Conservation (phyloP, 202 grass and related monocot species). For the Musa balbisiana region DNA sequence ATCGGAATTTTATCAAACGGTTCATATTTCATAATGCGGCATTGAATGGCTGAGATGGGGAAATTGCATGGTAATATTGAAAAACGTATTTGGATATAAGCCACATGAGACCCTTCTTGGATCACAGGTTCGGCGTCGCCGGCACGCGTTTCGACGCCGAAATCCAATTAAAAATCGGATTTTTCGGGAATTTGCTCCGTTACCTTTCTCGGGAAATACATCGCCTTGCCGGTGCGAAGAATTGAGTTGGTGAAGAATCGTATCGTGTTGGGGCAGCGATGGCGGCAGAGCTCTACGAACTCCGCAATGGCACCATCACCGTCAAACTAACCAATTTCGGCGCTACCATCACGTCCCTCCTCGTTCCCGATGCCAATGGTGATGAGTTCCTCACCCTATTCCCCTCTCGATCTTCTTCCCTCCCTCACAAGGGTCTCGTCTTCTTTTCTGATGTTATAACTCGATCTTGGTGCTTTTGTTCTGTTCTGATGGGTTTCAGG, state of each 20-base stretch:
- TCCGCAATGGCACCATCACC: conserved; percentile 35
- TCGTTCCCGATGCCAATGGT: conserved; percentile 43
- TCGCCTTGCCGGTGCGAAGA: background rate
- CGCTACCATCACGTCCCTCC: conserved; percentile 47
- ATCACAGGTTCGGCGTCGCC: too few species aligned
- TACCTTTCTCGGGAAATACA: too few species aligned
- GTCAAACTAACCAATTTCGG: conserved; percentile 58
- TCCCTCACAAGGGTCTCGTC: background rate
- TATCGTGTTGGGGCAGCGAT: background rate
- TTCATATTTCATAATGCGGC: too few species aligned
- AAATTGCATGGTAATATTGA: too few species aligned
- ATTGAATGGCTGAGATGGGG: too few species aligned
- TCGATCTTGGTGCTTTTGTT: background rate
- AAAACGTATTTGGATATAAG: too few species aligned
- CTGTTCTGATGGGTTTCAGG: conserved; percentile 21
- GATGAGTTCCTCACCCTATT: conserved; percentile 10
- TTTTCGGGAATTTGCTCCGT: too few species aligned
- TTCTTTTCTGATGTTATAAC: background rate
- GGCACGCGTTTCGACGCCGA: too few species aligned
- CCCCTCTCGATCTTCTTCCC: background rate
- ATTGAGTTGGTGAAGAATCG: background rate
- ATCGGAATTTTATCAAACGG: too few species aligned
- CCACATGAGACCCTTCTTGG: too few species aligned
- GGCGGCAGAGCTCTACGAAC: conserved; percentile 35
- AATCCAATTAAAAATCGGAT: too few species aligned